Evolutionary conservation across 2,329 filamentous ascomycete species (phyloP).

Genomic region (Aspergillus carbonarius): DNA sequence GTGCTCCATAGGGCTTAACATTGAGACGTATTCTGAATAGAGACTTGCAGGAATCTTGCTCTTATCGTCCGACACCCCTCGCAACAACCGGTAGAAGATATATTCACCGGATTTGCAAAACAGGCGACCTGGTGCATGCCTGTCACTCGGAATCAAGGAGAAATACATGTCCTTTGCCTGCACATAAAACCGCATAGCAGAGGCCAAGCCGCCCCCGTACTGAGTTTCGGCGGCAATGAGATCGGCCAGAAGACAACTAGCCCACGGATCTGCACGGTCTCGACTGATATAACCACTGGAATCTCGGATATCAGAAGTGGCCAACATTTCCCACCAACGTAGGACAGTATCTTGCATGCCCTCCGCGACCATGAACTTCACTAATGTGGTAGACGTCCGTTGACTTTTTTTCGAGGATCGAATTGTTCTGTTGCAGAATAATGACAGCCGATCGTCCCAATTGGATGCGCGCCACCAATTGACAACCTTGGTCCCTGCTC

Average conservation of each 20-base stretch:
- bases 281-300: slow-evolving; percentile 24
- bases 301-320: slow-evolving; percentile 27
- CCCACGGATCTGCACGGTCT: slow-evolving; percentile 14
- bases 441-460: slow-evolving; percentile 23
- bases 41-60: slow-evolving; percentile 27
- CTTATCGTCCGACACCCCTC: slow-evolving; percentile 20
- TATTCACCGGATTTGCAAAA: slow-evolving; percentile 27
- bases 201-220: slow-evolving; percentile 34
- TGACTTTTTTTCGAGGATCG: neutral
- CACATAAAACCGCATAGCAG: slow-evolving; percentile 33
- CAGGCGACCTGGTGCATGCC: slow-evolving; percentile 14
- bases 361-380: slow-evolving; percentile 44
- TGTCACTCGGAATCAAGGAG: slow-evolving; percentile 9
- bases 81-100: slow-evolving; percentile 28
- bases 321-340: slow-evolving; percentile 37
- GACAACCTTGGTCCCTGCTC: slow-evolving; percentile 34
- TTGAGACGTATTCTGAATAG: slow-evolving; percentile 35
- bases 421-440: slow-evolving; percentile 29
- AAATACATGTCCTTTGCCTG: slow-evolving; percentile 25
- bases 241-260: slow-evolving; percentile 31
- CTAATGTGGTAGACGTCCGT: slow-evolving; percentile 23
- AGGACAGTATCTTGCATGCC: slow-evolving; percentile 34
- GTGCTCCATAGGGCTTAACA: slow-evolving; percentile 24
- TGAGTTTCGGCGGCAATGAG: slow-evolving; percentile 35
- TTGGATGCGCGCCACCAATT: slow-evolving; percentile 45